phyloP scores from a whole-genome alignment of 2,329 filamentous ascomycete species.

The Monascus ruber region DNA sequence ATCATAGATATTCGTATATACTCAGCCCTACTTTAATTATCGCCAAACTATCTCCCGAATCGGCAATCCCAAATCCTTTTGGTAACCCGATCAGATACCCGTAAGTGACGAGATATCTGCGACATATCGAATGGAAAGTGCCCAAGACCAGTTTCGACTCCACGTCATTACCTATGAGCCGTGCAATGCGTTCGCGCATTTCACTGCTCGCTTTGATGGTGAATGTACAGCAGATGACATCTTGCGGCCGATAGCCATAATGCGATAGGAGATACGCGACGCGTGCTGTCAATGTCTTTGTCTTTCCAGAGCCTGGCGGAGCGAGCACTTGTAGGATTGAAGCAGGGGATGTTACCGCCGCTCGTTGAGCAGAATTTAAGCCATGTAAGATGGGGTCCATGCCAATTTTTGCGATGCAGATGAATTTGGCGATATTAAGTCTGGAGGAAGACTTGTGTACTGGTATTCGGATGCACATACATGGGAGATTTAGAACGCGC shows the following conservation, averaged over 20 bases:
- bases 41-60: slow-evolving; percentile 65
- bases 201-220: slow-evolving; percentile 89
- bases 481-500: slow-evolving; percentile 7
- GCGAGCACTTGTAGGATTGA: slow-evolving; percentile 51
- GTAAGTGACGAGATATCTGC: slow-evolving; percentile 73
- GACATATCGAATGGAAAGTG: slow-evolving; percentile 88
- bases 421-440: neutral
- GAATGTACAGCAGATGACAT: slow-evolving; percentile 92
- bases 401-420: slow-evolving; percentile 6
- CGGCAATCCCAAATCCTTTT: slow-evolving; percentile 81
- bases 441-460: neutral
- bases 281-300: slow-evolving; percentile 84
- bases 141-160: slow-evolving; percentile 73
- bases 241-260: slow-evolving; percentile 61
- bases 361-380: slow-evolving; percentile 53
- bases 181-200: slow-evolving; percentile 81
- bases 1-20: neutral
- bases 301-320: slow-evolving; percentile 69
- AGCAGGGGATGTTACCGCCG: slow-evolving; percentile 52
- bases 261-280: slow-evolving; percentile 77
- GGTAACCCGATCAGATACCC: slow-evolving; percentile 72
- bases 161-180: slow-evolving; percentile 63
- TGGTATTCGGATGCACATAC: neutral
- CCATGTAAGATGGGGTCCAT: slow-evolving; percentile 49
- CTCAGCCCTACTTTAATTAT: slow-evolving; percentile 50